Evolutionary conservation across 2,329 filamentous ascomycete species (phyloP).

Genomic region (Alternaria triticimaculans): DNA sequence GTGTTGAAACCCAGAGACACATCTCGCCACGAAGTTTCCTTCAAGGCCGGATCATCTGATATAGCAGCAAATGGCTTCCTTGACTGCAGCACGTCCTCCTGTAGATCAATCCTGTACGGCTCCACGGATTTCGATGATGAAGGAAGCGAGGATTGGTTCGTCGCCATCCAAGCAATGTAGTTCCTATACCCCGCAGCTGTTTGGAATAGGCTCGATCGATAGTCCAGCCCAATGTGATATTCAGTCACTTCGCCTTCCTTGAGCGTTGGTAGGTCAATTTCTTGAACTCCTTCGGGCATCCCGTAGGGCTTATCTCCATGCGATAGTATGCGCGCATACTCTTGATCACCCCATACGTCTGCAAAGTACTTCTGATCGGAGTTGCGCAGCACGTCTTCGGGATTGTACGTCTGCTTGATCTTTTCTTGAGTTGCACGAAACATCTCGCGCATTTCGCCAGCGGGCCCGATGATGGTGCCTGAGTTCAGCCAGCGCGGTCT

Average conservation of each 20-base stretch:
- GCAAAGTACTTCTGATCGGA: constrained; percentile 6
- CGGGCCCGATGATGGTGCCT: constrained; percentile 1
- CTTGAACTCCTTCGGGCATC: neutral
- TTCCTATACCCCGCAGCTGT: neutral
- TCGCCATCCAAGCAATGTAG: constrained; percentile 1
- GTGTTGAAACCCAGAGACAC: constrained; percentile 2
- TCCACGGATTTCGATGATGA: neutral
- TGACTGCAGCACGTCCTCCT: neutral
- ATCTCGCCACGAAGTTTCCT: neutral
- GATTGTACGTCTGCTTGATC: neutral
- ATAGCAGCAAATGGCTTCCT: neutral
- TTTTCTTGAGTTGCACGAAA: neutral
- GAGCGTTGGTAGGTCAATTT: neutral
- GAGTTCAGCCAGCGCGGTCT: constrained; percentile 4
- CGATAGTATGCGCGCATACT: neutral
- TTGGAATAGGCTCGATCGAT: neutral
- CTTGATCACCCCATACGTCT: constrained; percentile 3
- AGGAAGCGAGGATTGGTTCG: neutral
- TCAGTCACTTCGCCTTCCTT: neutral
- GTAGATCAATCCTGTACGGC: neutral
- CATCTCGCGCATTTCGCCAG: neutral
- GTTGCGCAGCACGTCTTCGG: constrained; percentile 1
- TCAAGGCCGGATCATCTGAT: neutral
- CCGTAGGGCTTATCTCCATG: neutral
- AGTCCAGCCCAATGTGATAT: constrained; percentile 1